Base-by-base conservation (phyloP, 352 stramenopile genomes). In the Pythium diclinum region DNA sequence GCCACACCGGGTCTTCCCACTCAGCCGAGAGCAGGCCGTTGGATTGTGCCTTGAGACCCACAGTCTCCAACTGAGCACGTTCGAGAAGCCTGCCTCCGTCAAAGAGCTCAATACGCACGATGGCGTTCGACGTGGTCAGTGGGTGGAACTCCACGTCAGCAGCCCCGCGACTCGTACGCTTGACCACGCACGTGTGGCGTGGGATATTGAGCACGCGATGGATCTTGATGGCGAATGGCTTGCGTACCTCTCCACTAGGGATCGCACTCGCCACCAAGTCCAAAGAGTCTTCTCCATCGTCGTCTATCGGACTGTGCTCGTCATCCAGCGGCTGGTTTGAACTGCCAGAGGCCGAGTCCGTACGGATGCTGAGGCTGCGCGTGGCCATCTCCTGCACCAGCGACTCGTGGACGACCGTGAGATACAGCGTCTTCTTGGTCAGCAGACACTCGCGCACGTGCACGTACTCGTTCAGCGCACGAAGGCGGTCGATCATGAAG, bases 401-500 rank as follows among this genome's bases (percentile, higher is more conserved):
- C 0, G 86, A 93, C 56, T 93, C 81, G 62, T 93, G 84, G n/a
- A 95, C 83, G 16, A 95, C 73, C 21, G 87, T 93, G 46, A 95
- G 71, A 2, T 85, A 80, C 28, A 95, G 79, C 14, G 84, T 92
- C 62, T 94, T 94, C 74, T 95, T 95, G 1, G 82, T 91, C 51
- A 95, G 63, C 28, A 94, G 67, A 67, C 85, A 94, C 62, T 95
- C 85, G 42, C 87, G 87, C 30, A 95, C 85, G 49, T 93, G 84
- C 59, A 94, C 85, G 71, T 95, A 95, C 73, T 95, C 85, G 65
- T 94, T 89, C 69, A 95, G 75, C 30, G 89, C 82, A 40, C 87
- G 82, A 56, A 82, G 89, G 7, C 82, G 75, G 62, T 95, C 87
- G 36, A 93, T 87, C 74, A 95, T 81, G 56, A 90, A 95, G 70